Evolutionary conservation across 805 yeast species (phyloP).

Genomic region (Saccharomycopsis sp.): DNA sequence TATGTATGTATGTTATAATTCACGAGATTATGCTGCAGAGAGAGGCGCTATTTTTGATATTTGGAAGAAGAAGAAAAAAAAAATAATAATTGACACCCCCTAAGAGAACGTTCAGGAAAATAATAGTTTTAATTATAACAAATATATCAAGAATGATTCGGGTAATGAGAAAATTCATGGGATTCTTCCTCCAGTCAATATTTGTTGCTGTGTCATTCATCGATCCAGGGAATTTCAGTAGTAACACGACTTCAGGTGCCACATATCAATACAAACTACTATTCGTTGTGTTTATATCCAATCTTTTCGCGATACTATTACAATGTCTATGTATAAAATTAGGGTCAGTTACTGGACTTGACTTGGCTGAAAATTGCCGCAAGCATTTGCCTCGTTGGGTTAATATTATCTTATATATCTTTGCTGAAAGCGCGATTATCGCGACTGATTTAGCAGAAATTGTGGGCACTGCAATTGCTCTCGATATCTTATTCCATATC

Average conservation of each 20-base stretch:
- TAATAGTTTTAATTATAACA: no score
- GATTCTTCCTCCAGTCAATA: conserved; percentile 10
- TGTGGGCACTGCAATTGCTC: conserved; percentile 84
- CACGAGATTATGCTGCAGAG: no score
- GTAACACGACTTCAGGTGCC: conserved; percentile 89
- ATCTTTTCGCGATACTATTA: conserved; percentile 73
- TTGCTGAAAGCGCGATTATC: conserved; percentile 82
- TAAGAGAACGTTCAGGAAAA: no score
- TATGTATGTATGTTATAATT: no score
- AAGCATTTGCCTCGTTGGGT: conserved; percentile 60
- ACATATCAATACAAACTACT: conserved; percentile 62
- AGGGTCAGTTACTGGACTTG: conserved; percentile 86
- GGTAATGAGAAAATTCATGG: conserved; percentile 8
- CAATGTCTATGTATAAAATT: conserved; percentile 79
- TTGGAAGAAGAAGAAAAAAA: no score
- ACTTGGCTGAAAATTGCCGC: conserved; percentile 79
- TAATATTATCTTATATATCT: conserved; percentile 54
- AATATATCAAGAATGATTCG: not conserved
- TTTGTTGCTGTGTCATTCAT: conserved; percentile 74
- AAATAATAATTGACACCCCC: no score
- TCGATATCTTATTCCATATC: conserved; percentile 65
- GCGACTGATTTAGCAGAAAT: conserved; percentile 96
- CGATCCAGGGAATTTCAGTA: conserved; percentile 91
- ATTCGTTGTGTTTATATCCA: conserved; percentile 70
- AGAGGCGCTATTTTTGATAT: no score